Conservation (phyloP, 192 early-diverging fungal species). For the Haplosporangium gracile region DNA sequence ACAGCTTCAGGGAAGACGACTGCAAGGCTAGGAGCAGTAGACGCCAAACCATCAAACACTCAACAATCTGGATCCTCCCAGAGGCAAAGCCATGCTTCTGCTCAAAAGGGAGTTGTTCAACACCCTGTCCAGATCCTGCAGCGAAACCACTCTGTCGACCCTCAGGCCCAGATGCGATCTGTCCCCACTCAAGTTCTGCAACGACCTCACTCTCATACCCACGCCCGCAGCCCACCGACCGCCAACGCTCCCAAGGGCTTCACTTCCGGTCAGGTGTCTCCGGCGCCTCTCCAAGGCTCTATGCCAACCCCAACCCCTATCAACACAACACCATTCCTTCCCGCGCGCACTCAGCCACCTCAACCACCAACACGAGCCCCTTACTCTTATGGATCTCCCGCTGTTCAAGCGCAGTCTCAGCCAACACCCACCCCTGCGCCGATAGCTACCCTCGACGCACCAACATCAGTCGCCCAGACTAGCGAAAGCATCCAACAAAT, state of each 20-base stretch:
- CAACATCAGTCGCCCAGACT: neutral
- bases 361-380: constrained; percentile 33
- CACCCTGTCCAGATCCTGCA: constrained; percentile 42
- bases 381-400: constrained; percentile 23
- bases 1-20: neutral
- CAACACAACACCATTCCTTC: constrained; percentile 11
- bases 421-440: no score
- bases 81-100: neutral
- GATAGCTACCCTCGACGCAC: neutral
- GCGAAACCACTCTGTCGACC: constrained; percentile 14
- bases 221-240: neutral
- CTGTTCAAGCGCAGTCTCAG: neutral
- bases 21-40: neutral
- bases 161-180: constrained; percentile 30
- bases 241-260: neutral
- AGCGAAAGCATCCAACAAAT: neutral
- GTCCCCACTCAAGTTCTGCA: constrained; percentile 47
- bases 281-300: neutral
- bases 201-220: constrained; percentile 11
- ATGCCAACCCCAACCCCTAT: neutral
- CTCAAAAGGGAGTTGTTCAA: neutral
- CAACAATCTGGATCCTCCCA: constrained; percentile 11
- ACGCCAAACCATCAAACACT: neutral
- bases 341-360: constrained; percentile 12
- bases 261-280: neutral